These are phyloP conservation scores for Trichoderma cornu-damae DNA, from an alignment of 2,329 filamentous ascomycete genomes.

Conservation along the genomic window DNA sequence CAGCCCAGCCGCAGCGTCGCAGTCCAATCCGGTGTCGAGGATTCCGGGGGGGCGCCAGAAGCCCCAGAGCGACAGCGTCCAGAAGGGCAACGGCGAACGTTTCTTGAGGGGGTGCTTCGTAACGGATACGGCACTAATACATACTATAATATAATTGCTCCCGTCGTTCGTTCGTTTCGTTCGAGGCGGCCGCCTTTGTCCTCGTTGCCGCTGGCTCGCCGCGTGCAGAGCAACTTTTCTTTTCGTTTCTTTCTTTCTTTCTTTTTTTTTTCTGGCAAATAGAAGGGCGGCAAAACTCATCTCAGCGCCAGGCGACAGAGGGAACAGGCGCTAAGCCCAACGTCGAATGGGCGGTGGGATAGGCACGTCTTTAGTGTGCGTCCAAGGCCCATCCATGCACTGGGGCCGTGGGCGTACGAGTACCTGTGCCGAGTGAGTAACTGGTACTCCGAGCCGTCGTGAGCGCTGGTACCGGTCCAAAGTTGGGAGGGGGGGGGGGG, in stretches of 20 bases:
- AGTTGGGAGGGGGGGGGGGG: background rate
- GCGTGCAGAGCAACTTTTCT: background rate
- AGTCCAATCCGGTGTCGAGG: constrained; percentile 16
- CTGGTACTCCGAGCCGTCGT: background rate
- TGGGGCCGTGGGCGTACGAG: constrained; percentile 17
- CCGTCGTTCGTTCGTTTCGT: background rate
- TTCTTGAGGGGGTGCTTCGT: constrained; percentile 1
- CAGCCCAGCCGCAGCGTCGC: constrained; percentile 16
- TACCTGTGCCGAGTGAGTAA: background rate
- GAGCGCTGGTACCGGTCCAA: background rate
- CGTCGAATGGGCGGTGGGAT: constrained; percentile 34
- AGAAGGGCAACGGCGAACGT: background rate
- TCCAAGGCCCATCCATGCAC: constrained; percentile 19
- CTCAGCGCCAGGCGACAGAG: constrained; percentile 15
- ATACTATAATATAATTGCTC: no score
- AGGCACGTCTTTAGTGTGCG: constrained; percentile 31
- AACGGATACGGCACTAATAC: constrained; percentile 9
- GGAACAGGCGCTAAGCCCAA: constrained; percentile 34
- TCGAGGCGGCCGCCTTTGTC: background rate
- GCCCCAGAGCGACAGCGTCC: background rate
- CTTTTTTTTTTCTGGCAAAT: background rate
- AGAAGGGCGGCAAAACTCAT: constrained; percentile 11
- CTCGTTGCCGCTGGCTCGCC: background rate
- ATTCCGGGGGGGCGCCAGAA: no score
- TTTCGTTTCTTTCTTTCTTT: no score